Evolutionary conservation across 306 rosid species (phyloP).

Genomic region (Canavalia gladiata): DNA sequence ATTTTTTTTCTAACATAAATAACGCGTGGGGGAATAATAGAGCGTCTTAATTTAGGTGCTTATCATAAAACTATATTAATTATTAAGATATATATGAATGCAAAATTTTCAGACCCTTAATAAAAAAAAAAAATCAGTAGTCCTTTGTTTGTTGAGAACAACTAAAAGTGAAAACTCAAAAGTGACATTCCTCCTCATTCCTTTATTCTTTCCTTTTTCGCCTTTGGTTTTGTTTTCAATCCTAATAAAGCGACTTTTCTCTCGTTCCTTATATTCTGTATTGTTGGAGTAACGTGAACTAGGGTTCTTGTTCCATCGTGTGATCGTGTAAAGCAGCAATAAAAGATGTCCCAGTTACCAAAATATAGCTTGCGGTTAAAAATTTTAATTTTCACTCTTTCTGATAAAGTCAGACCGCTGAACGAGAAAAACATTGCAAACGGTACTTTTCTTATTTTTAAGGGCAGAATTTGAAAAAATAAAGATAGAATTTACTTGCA

Average conservation of each 20-base stretch:
- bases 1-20: background rate
- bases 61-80: background rate
- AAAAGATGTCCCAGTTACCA: slow-evolving; percentile 32
- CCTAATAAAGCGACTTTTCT: slow-evolving; percentile 50
- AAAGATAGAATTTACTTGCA: too few species aligned
- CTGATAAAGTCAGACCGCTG: background rate
- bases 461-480: background rate
- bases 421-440: slow-evolving; percentile 16
- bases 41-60: background rate
- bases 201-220: slow-evolving; percentile 42
- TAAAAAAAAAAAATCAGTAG: background rate
- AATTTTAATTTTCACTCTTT: slow-evolving; percentile 34
- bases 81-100: background rate
- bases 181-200: slow-evolving; percentile 48
- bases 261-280: slow-evolving; percentile 36
- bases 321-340: background rate
- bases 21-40: background rate
- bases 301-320: slow-evolving; percentile 31
- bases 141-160: slow-evolving; percentile 18
- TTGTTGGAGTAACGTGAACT: slow-evolving; percentile 48
- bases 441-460: background rate
- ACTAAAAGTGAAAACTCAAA: slow-evolving; percentile 42
- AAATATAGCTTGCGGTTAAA: slow-evolving; percentile 11
- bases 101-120: background rate
- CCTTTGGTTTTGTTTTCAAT: background rate